Evolutionary conservation across 2,329 filamentous ascomycete genomes (phyloP), one percentile per base, ranked within the genome.

Genomic region (Monilinia aucupariae): DNA sequence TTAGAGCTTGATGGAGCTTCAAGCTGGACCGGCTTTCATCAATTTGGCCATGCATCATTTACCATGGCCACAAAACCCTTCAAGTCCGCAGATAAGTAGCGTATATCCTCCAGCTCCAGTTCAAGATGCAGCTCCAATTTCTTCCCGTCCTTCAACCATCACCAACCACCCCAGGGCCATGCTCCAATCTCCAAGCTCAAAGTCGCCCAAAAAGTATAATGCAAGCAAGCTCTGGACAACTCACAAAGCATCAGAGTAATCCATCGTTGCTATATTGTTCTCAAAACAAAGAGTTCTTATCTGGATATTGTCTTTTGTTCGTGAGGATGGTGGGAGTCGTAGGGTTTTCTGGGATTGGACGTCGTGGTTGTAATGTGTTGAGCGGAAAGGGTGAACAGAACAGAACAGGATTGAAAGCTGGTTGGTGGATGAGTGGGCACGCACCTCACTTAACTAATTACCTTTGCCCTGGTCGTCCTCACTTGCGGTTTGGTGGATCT

Each of bases 211-310:
- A 13, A 25, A 13, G 54, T 15, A 47, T 10, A 9, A 30, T 22
- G 25, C 49, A 54, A 22, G 55, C 49, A 61, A 60, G 51, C 34
- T 47, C 43, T 58, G 54, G 54, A 30, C 55, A 67, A 82, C 90
- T 80, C 82, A 96, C 91, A 96, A 96, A 76, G 87, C 87, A 78
- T 96, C 91, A 67, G 91, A 93, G 81, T 92, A 90, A 78, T 96
- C 92, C 91, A 96, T 96, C 32, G 30, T 55, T 47, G 41, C 54
- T 34, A 20, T 34, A 20, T 37, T 39, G 13, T 39, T 39, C 15
- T 13, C 47, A 20, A 34, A 22, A n/a, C n/a, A n/a, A n/a, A 20
- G 8, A 22, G 5, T 34, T n/a, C 27, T 41, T 56, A 32, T 47
- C n/a, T 10, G n/a, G 34, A 20, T 25, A 5, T 20, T 47, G 25